Conservation (phyloP, 192 early-diverging fungal genomes). For the Funneliformis mosseae region DNA sequence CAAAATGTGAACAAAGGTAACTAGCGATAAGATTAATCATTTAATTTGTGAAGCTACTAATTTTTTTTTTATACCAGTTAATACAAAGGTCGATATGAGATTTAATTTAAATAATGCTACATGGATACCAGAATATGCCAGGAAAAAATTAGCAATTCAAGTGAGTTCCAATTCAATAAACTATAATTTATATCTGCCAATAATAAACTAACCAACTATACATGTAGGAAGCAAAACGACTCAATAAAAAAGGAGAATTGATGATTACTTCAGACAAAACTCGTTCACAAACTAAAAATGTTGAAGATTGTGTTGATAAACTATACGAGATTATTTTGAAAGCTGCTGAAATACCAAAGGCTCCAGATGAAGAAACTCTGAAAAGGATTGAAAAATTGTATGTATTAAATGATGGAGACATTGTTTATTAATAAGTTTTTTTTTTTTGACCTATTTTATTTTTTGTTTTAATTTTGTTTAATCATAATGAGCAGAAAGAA, state of each 20-base stretch:
- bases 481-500: constrained; percentile 46
- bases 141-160: constrained; percentile 56
- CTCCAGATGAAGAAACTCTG: constrained; percentile 63
- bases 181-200: not conserved
- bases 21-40: not conserved
- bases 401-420: constrained; percentile 27
- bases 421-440: constrained; percentile 5
- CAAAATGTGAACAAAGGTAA: constrained; percentile 93
- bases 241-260: constrained; percentile 74
- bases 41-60: not conserved
- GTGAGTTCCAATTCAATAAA: constrained; percentile 32
- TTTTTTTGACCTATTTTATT: no score
- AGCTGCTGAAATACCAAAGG: constrained; percentile 68
- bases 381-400: constrained; percentile 63
- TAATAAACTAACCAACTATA: not conserved
- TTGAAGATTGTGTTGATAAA: constrained; percentile 80
- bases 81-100: constrained; percentile 83
- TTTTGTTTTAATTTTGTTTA: not conserved
- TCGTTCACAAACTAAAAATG: constrained; percentile 73
- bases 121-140: constrained; percentile 79
- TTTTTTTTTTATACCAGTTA: constrained; percentile 52
- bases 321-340: constrained; percentile 59
- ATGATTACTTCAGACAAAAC: constrained; percentile 76
- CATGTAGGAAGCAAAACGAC: constrained; percentile 52
- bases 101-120: constrained; percentile 63